Evolutionary conservation across 2,329 filamentous ascomycete species (phyloP).

Genomic region (Arthrobotrys iridis): DNA sequence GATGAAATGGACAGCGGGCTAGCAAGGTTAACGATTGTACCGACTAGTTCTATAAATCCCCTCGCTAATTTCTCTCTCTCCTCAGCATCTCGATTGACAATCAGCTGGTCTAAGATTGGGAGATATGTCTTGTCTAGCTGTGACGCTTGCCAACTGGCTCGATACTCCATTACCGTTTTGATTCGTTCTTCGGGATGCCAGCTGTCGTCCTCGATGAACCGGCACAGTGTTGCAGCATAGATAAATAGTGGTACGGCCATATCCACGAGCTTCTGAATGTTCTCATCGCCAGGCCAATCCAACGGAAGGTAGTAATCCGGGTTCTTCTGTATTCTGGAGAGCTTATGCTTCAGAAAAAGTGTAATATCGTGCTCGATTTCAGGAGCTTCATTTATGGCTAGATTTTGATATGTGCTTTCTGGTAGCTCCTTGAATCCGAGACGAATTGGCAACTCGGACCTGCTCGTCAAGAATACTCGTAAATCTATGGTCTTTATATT

Average conservation of each 20-base stretch:
- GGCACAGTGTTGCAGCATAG: slow-evolving; percentile 58
- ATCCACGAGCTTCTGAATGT: neutral
- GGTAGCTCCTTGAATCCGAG: slow-evolving; percentile 48
- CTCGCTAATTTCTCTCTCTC: neutral
- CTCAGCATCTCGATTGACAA: neutral
- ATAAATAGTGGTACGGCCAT: slow-evolving; percentile 57
- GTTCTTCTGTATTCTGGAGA: slow-evolving; percentile 58
- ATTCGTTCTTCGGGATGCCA: slow-evolving; percentile 26
- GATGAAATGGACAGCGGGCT: neutral
- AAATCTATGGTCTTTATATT: slow-evolving; percentile 40
- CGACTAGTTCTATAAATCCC: slow-evolving; percentile 4
- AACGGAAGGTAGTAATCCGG: slow-evolving; percentile 51
- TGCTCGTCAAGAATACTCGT: slow-evolving; percentile 56
- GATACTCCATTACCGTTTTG: neutral
- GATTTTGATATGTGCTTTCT: slow-evolving; percentile 26
- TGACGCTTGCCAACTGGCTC: neutral
- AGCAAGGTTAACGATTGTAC: neutral
- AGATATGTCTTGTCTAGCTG: slow-evolving; percentile 18
- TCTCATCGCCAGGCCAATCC: neutral
- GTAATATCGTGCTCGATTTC: neutral
- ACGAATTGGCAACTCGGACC: slow-evolving; percentile 55
- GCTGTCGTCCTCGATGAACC: slow-evolving; percentile 54
- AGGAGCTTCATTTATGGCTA: slow-evolving; percentile 25
- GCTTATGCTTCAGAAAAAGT: slow-evolving; percentile 53
- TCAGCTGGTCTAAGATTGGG: neutral